Evolutionary conservation across 768 basidiomycete species (phyloP).

Genomic region (Hericium coralloides): DNA sequence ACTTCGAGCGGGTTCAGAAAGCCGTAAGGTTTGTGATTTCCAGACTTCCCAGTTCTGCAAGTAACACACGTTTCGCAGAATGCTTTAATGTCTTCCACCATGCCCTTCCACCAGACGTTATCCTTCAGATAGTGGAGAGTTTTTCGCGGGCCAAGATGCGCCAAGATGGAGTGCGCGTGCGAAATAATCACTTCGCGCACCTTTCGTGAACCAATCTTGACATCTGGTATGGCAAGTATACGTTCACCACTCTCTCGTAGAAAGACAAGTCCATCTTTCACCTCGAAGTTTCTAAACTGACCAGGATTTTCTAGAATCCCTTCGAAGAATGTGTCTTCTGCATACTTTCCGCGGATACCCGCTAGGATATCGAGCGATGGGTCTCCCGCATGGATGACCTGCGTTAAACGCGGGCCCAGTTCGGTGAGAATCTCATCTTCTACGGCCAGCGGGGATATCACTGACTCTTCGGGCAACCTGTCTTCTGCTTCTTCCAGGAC

Average conservation of each 20-base stretch:
- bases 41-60: constrained; percentile 15
- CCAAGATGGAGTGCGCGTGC: constrained; percentile 30
- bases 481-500: too few species aligned
- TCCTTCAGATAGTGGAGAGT: constrained; percentile 25
- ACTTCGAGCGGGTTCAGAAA: constrained; percentile 18
- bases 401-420: neutral
- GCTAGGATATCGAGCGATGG: constrained; percentile 8
- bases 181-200: constrained; percentile 25
- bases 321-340: constrained; percentile 23
- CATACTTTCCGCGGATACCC: constrained; percentile 15
- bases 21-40: constrained; percentile 17
- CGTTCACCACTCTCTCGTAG: constrained; percentile 1
- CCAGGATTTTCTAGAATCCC: constrained; percentile 16
- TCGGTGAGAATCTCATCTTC: neutral
- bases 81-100: constrained; percentile 18
- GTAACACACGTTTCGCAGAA: constrained; percentile 21
- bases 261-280: constrained; percentile 15
- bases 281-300: constrained; percentile 20
- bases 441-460: too few species aligned
- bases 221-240: constrained; percentile 23
- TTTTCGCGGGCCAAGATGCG: constrained; percentile 28
- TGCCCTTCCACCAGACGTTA: constrained; percentile 33
- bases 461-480: too few species aligned
- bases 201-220: constrained; percentile 11
- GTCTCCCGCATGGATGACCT: neutral